These are phyloP conservation scores for Nannochloropsis gaditana DNA, from an alignment of 108 stramenopile species.

Conservation along the genomic window DNA sequence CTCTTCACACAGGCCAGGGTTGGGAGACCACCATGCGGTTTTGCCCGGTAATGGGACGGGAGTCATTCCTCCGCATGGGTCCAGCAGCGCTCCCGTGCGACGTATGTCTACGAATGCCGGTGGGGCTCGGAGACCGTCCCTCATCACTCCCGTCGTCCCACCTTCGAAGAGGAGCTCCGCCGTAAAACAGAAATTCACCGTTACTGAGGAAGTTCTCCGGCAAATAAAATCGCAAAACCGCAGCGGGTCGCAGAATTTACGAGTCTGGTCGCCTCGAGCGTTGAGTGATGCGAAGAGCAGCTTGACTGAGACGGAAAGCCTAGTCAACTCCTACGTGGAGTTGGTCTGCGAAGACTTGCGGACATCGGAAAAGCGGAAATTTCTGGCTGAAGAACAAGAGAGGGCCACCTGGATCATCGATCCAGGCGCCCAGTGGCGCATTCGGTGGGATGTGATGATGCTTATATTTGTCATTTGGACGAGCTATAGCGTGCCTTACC, in stretches of 20 bases:
- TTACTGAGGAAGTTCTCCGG: not conserved
- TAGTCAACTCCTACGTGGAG: not conserved
- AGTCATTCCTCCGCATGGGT: not conserved
- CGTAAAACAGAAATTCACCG: not conserved
- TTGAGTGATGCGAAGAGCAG: not conserved
- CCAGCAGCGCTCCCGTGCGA: not conserved
- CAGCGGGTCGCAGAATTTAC: not conserved
- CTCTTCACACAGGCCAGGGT: not conserved
- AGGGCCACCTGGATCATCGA: conserved; percentile 12
- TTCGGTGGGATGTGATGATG: not conserved
- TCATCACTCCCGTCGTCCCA: not conserved
- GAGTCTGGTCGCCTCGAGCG: not conserved
- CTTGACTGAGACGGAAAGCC: not conserved
- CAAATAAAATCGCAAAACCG: not conserved
- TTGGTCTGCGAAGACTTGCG: conserved; percentile 13
- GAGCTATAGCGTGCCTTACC: not conserved
- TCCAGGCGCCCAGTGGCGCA: not conserved
- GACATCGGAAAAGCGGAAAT: not conserved
- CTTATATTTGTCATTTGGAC: not conserved
- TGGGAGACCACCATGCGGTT: not conserved
- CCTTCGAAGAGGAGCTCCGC: not conserved
- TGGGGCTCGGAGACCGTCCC: not conserved
- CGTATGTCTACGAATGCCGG: not conserved
- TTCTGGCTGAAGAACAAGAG: not conserved
- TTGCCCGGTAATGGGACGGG: not conserved